Conservation (phyloP, 2,329 filamentous ascomycete genomes). For the Penicillium psychrosexuale region DNA sequence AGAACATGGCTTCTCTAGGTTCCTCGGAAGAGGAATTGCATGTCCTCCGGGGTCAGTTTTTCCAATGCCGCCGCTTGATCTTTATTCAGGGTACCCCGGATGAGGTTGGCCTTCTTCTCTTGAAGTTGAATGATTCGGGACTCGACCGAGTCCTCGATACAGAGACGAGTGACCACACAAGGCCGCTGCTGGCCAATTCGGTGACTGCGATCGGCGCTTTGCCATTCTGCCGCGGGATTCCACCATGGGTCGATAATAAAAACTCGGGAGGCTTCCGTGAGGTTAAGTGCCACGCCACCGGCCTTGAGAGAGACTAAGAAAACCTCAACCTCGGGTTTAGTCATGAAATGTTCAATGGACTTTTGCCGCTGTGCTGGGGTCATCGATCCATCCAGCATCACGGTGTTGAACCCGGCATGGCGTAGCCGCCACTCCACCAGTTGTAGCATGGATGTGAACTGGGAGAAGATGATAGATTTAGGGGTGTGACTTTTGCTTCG, state of each 20-base stretch:
- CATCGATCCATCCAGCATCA: constrained; percentile 98
- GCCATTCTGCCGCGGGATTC: constrained; percentile 99
- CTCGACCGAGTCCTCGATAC: constrained; percentile 96
- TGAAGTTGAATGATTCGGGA: constrained; percentile 92
- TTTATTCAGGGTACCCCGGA: constrained; percentile 92
- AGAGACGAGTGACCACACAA: constrained; percentile 89
- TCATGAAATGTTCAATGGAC: constrained; percentile 96
- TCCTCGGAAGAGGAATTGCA: constrained; percentile 94
- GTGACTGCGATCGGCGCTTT: constrained; percentile 89
- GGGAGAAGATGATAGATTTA: constrained; percentile 96
- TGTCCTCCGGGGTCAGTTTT: constrained; percentile 82
- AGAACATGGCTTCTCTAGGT: constrained; percentile 38
- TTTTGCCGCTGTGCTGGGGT: constrained; percentile 88
- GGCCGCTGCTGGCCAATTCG: constrained; percentile 93
- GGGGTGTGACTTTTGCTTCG: constrained; percentile 88
- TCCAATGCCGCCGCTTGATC: constrained; percentile 83
- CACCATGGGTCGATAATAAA: constrained; percentile 99
- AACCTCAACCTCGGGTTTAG: constrained; percentile 86
- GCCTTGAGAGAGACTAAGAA: constrained; percentile 96
- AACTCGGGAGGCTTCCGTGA: constrained; percentile 90
- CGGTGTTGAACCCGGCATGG: constrained; percentile 94
- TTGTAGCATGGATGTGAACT: constrained; percentile 96
- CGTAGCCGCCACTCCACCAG: constrained; percentile 95
- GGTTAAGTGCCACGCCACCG: constrained; percentile 88
- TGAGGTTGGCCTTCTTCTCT: constrained; percentile 99